Evolutionary conservation across 139 green algal genomes (phyloP), one percentile per base, ranked within the genome.

Genomic region (Chlamydomonas schloesseri): DNA sequence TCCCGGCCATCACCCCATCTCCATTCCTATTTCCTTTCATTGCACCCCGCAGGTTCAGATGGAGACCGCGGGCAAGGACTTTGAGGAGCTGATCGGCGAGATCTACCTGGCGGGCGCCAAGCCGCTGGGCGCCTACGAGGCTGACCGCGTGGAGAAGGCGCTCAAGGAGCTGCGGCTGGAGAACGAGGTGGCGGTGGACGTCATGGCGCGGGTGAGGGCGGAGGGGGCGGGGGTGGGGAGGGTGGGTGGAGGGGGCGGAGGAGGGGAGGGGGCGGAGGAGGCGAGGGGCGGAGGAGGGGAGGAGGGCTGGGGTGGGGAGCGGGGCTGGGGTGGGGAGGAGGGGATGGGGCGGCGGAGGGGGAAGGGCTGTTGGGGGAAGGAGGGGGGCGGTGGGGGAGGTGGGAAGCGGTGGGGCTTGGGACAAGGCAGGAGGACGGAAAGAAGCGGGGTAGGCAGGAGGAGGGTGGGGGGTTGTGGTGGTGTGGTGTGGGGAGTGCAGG

Each of bases 111-210:
- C 71, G 90, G 97, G 91, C 62, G 92, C 62, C 81, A 96, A 88
- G 77, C 87, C 47, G 21, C 76, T 95, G 29, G 65, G 68, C 13
- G 79, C 88, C n/a, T 83, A 65, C 37, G 90, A 93, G 60, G 67
- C 82, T 33, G 82, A 90, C 6, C 82, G 84, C 17, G 90, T 98
- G 50, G 93, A 96, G 60, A 26, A 70, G 34, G 86, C 90, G 26
- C 90, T 95, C 57, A 89, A 94, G 86, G 93, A 96, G 62, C 84
- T 99, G 88, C 89, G 94, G 33, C 77, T 99, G 76, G 88, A 94
- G 33, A 82, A 90, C 31, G 81, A 89, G 1, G 87, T 93, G 47
- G 92, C 89, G 36, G 92, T 94, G 84, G 89, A 94, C 55, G 89
- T 95, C 14, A 36, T 92, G 37, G 50, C 76, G 26, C 42, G 84